Evolutionary conservation across 2,329 filamentous ascomycete genomes (phyloP).

Genomic region (Colletotrichum tamarilloi): DNA sequence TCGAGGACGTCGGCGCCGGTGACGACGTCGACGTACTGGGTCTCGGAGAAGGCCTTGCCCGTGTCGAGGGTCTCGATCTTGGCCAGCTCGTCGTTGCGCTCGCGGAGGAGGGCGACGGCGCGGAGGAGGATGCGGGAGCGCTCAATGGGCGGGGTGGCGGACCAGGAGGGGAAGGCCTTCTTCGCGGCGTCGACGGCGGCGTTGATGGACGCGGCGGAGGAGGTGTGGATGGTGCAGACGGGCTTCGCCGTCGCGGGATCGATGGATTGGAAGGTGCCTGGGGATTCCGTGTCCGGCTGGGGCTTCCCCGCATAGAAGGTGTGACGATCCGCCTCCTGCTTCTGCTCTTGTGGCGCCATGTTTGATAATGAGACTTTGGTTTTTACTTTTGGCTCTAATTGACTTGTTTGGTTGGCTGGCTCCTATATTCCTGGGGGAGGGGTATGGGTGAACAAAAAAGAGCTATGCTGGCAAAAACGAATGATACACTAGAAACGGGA

Average conservation of each 20-base stretch:
- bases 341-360: conserved; percentile 25
- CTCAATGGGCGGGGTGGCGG: conserved; percentile 76
- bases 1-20: conserved; percentile 89
- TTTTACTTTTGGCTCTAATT: neutral
- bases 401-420: neutral
- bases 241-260: conserved; percentile 78
- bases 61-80: conserved; percentile 85
- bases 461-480: neutral
- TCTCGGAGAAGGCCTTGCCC: conserved; percentile 87
- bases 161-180: conserved; percentile 80
- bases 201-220: conserved; percentile 75
- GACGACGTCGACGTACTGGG: conserved; percentile 83
- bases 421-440: neutral
- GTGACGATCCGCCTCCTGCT: conserved; percentile 49
- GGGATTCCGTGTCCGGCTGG: conserved; percentile 69
- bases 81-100: conserved; percentile 83
- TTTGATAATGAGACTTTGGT: neutral
- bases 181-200: conserved; percentile 77
- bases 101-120: conserved; percentile 78
- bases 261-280: conserved; percentile 75
- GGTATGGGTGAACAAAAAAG: conserved; percentile 1
- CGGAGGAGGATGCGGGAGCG: conserved; percentile 83
- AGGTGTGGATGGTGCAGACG: conserved; percentile 78
- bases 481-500: neutral
- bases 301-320: conserved; percentile 81